Base-by-base conservation (phyloP, 2,329 filamentous ascomycete species). In the Claviceps monticola region DNA sequence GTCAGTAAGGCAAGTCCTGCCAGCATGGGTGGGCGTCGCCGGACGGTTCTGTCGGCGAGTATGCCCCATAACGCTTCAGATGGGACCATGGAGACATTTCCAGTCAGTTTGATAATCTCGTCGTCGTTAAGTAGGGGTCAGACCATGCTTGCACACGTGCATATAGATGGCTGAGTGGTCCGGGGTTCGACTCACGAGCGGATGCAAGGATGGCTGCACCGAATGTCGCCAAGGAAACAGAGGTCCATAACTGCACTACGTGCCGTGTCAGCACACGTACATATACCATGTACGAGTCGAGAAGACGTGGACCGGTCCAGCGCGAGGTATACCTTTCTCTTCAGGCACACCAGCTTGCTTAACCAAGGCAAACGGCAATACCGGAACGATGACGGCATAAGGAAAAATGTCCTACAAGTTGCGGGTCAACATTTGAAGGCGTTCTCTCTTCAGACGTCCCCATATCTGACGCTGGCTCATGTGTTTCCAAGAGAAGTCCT, bases 231-330 rank as follows among this genome's bases (percentile, higher is more conserved):
- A 67, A 57, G 26, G 64, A 64, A 51, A 67, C 59, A 8, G 65
- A 66, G n/a, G 65, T 59, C 65, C 65, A 67, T 44, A 64, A 62
- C 52, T 67, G 65, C 43, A 66, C 62, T 59, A 21, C 13, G 13
- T 19, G 2, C 36, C 7, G 13, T 13, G 39, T 48, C 14, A 34
- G 9, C 29, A 34, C 29, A 34, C 9, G 29, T 11, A 34, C 3
- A 0, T 34, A 34, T 34, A 11, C 29, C 29, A 11, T 34, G 29
- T 34, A 11, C 4, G 9, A 34, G 29, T 34, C 16, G 2, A 26
- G 21, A 34, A 36, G 29, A 36, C 9, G 41, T 34, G 13, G 19
- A 41, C 26, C 29, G 29, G n/a, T n/a, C 34, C n/a, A 13, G 26
- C 21, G 2, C 14, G n/a, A 29, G 3, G 8, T 7, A 13, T 17